Conservation (phyloP, 805 yeast species). For the Hanseniaspora lindneri region DNA sequence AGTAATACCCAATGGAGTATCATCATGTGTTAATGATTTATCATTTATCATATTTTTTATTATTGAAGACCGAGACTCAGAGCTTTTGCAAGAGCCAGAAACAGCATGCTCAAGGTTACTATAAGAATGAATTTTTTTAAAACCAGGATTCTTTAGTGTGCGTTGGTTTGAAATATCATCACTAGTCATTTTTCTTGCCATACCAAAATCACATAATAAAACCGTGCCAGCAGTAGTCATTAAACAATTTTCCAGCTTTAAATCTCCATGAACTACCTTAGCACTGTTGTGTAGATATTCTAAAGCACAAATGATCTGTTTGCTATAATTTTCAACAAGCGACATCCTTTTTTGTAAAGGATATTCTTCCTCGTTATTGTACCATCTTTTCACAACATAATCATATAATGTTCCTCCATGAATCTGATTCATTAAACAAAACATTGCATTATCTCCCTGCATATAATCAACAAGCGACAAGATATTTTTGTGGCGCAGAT, state of each 20-base stretch:
- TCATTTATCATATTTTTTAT: slow-evolving; percentile 24
- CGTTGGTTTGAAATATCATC: not conserved
- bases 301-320: slow-evolving; percentile 49
- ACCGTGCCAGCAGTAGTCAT: slow-evolving; percentile 37
- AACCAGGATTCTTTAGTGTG: not conserved
- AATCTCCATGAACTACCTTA: slow-evolving; percentile 62
- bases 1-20: slow-evolving; percentile 25
- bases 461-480: slow-evolving; percentile 50
- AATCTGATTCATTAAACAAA: slow-evolving; percentile 57
- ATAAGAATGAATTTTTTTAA: slow-evolving; percentile 3
- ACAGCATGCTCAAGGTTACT: not conserved
- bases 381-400: slow-evolving; percentile 57
- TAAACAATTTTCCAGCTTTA: slow-evolving; percentile 70
- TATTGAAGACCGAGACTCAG: not conserved
- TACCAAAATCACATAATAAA: slow-evolving; percentile 80
- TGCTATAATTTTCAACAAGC: slow-evolving; percentile 31
- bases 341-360: slow-evolving; percentile 29
- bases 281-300: slow-evolving; percentile 51
- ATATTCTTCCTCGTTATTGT: slow-evolving; percentile 27
- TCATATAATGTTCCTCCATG: slow-evolving; percentile 76
- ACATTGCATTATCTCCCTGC: slow-evolving; percentile 51
- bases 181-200: slow-evolving; percentile 35
- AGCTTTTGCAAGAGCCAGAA: not conserved
- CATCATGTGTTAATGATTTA: slow-evolving; percentile 28
- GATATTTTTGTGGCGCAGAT: slow-evolving; percentile 51